A percentile compares a stretch with the other conserved stretches of the same genome.
Evolutionary conservation across 176 grass and related monocot genomes (phyloP).

Genomic region (Eragrostis nindensis): DNA sequence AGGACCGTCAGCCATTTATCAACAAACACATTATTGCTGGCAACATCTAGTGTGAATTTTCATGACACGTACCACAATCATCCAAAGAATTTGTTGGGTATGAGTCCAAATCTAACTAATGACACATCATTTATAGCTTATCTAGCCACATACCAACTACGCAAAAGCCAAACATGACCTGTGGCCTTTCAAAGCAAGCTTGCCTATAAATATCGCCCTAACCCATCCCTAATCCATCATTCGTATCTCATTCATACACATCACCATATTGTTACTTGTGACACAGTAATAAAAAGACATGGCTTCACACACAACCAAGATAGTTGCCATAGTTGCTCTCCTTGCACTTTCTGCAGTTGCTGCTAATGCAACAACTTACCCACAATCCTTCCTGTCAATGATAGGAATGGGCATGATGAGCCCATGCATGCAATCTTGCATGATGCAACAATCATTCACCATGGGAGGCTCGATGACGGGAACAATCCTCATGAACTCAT

Average conservation of each 20-base stretch:
- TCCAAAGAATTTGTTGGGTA: no score
- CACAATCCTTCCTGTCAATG: not conserved
- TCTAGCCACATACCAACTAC: no score
- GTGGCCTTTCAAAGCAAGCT: no score
- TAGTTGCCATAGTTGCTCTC: not conserved
- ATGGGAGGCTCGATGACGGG: not conserved
- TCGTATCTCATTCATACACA: not conserved
- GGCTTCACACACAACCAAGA: not conserved
- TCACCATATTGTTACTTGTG: not conserved
- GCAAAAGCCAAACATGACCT: no score
- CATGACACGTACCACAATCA: no score
- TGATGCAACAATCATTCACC: not conserved
- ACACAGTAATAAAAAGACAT: not conserved
- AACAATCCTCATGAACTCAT: no score
- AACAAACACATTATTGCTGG: no score
- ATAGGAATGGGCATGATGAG: not conserved
- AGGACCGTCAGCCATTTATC: no score
- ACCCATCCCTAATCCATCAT: not conserved
- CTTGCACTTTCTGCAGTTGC: not conserved
- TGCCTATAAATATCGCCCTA: constrained; percentile 7
- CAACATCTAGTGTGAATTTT: no score
- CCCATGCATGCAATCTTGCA: not conserved
- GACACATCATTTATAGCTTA: no score
- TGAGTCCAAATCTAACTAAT: no score
- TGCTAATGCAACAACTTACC: not conserved